These are phyloP conservation scores for Leccinum imitatum DNA, from an alignment of 768 basidiomycete genomes.

Conservation along the genomic window DNA sequence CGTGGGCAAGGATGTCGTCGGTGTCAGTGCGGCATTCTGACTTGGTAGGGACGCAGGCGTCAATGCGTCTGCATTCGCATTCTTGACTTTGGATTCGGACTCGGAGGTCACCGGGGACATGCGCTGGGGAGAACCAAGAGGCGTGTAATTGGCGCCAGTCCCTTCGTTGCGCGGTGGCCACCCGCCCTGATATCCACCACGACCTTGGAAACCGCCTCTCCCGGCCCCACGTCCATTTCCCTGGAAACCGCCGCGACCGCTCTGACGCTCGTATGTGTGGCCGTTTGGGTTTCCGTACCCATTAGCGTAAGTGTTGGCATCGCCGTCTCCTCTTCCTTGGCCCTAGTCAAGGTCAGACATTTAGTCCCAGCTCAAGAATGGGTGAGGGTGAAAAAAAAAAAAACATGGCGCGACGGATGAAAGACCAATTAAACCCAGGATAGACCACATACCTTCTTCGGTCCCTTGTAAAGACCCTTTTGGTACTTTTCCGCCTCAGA, in stretches of 20 bases:
- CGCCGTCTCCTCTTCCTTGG: not conserved
- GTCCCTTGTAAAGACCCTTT: slow-evolving; percentile 80
- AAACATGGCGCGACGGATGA: not conserved
- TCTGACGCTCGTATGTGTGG: slow-evolving; percentile 13
- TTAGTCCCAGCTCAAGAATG: not conserved
- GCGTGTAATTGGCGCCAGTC: slow-evolving; percentile 72
- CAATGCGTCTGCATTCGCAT: not conserved
- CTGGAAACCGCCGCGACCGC: slow-evolving; percentile 11
- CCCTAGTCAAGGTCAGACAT: slow-evolving; percentile 7
- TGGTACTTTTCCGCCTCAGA: slow-evolving; percentile 94
- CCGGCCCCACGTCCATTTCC: slow-evolving; percentile 35
- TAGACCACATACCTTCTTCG: slow-evolving; percentile 45
- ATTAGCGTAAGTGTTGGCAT: not conserved
- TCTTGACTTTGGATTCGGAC: not conserved
- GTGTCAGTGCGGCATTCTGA: not conserved
- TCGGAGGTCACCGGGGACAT: slow-evolving; percentile 43
- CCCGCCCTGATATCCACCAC: slow-evolving; percentile 29
- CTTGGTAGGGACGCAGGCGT: not conserved
- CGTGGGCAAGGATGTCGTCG: not conserved
- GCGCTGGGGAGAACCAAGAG: slow-evolving; percentile 61
- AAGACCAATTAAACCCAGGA: not conserved
- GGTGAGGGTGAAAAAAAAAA: not conserved
- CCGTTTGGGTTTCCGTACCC: slow-evolving; percentile 16
- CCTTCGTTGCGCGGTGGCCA: slow-evolving; percentile 22
- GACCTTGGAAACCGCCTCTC: slow-evolving; percentile 32